Conservation (phyloP, 2,329 filamentous ascomycete genomes). For the Sclerotiophoma versabilis region DNA sequence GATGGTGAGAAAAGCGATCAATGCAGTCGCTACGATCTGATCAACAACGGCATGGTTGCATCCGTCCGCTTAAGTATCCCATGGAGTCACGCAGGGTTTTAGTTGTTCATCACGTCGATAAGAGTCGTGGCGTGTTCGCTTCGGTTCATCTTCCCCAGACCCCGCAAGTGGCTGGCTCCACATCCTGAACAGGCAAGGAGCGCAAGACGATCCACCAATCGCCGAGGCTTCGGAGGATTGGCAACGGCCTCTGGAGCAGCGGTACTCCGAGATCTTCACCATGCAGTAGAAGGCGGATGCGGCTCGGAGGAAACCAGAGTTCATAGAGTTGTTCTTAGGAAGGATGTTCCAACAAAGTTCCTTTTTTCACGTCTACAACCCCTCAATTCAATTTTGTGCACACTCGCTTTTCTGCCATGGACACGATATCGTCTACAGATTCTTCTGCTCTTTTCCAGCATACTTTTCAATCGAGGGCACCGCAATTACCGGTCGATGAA, state of each 20-base stretch:
- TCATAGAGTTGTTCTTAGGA: neutral
- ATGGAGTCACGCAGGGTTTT: neutral
- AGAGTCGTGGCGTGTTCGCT: conserved; percentile 8
- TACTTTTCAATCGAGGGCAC: too few relatives aligned
- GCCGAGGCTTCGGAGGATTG: conserved; percentile 20
- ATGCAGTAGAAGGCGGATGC: neutral
- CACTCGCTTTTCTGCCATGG: neutral
- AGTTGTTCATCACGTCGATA: neutral
- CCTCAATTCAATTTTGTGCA: neutral
- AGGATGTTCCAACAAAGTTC: neutral
- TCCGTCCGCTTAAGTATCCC: conserved; percentile 6
- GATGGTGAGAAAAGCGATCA: neutral
- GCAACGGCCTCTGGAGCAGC: conserved; percentile 21
- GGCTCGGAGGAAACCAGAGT: conserved; percentile 1
- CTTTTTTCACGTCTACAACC: neutral
- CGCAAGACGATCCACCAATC: conserved; percentile 10
- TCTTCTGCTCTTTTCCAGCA: neutral
- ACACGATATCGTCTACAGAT: too few relatives aligned
- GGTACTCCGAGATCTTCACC: neutral
- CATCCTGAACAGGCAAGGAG: conserved; percentile 4
- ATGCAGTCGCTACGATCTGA: neutral
- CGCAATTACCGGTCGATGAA: neutral
- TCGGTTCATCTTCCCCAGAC: conserved; percentile 15
- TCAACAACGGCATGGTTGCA: neutral
- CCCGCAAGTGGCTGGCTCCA: conserved; percentile 12